Evolutionary conservation across 1,139 yeast genomes (phyloP).

Genomic region (Saccharomyces hybrid): DNA sequence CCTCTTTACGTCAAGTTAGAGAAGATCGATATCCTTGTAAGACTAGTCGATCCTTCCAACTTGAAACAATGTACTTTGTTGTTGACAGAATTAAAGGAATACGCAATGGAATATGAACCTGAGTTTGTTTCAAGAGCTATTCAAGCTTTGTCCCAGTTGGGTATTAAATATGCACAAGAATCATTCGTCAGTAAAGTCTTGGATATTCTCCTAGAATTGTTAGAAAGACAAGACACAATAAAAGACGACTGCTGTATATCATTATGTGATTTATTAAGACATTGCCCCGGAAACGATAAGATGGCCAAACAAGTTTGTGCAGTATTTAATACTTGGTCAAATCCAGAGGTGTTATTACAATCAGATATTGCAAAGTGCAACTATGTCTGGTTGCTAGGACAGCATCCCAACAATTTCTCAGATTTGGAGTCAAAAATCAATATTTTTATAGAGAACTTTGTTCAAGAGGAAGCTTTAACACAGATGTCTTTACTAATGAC

Average conservation of each 20-base stretch:
- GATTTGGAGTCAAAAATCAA: slow-evolving; percentile 39
- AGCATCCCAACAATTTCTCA: slow-evolving; percentile 71
- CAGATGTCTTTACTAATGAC: slow-evolving; percentile 75
- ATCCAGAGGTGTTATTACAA: slow-evolving; percentile 21
- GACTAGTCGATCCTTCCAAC: slow-evolving; percentile 53
- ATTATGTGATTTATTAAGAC: slow-evolving; percentile 70
- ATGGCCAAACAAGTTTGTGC: slow-evolving; percentile 24
- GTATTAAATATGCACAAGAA: slow-evolving; percentile 59
- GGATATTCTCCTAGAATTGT: slow-evolving; percentile 63
- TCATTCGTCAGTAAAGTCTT: slow-evolving; percentile 47
- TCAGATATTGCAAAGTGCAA: slow-evolving; percentile 30
- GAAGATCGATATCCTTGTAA: slow-evolving; percentile 82
- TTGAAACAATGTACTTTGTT: slow-evolving; percentile 61
- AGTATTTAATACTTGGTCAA: slow-evolving; percentile 25
- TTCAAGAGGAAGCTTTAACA: slow-evolving; percentile 65
- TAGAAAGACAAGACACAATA: slow-evolving; percentile 72
- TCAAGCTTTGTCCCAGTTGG: slow-evolving; percentile 80
- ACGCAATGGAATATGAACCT: slow-evolving; percentile 90
- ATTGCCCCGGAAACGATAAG: slow-evolving; percentile 53
- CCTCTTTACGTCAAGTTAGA: slow-evolving; percentile 90
- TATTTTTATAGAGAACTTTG: slow-evolving; percentile 52
- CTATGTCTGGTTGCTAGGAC: slow-evolving; percentile 87
- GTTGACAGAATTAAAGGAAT: slow-evolving; percentile 81
- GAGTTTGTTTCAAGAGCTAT: slow-evolving; percentile 81
- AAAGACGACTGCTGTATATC: slow-evolving; percentile 76